Base-by-base conservation (phyloP, 352 stramenopile species). In the Phytophthora ramorum region DNA sequence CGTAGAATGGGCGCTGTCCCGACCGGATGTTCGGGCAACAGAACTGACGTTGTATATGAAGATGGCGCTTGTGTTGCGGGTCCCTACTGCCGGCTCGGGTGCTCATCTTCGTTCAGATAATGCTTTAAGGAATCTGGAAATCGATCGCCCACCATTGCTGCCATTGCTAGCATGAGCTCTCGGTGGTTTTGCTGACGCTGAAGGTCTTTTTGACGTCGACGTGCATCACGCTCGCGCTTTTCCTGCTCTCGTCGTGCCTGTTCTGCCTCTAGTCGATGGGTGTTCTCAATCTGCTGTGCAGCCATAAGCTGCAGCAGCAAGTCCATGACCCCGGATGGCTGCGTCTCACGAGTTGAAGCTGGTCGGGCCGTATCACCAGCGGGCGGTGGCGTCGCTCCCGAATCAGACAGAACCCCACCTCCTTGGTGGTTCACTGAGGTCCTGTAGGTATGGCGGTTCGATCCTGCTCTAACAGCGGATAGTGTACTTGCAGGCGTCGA, bases 91-190 rank as follows among this genome's bases (percentile, higher is more conserved):
- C 22, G 30, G 30, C 30, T 50, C 35, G n/a, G 22, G 22, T 24
- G 22, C 22, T 24, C 22, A 24, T 24, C 22, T 24, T 59, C 32
- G n/a, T 68, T 57, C 4, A 87, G 37, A 43, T 86, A 71, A 43
- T 79, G 69, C 16, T 65, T 71, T 22, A 90, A 56, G 13, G 77
- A 68, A 14, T 61, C 55, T 0, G 81, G 77, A 58, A 89, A 87
- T 38, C 67, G 73, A 58, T 79, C 71, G 12, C 71, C 76, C 3
- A 89, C 52, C 34, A 85, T 50, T 10, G 77, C 73, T 1, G 56
- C 59, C 62, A 90, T 74, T 20, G 83, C 64, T n/a, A 79, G 50
- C 79, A 90, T 87, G 43, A 89, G 59, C 28, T 89, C 75, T n/a
- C 75, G 75, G 54, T 78, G 79, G 43, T 89, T 72, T 26, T 63